Base-by-base conservation (phyloP, 140 eudicot genomes). In the Anethum foeniculum region DNA sequence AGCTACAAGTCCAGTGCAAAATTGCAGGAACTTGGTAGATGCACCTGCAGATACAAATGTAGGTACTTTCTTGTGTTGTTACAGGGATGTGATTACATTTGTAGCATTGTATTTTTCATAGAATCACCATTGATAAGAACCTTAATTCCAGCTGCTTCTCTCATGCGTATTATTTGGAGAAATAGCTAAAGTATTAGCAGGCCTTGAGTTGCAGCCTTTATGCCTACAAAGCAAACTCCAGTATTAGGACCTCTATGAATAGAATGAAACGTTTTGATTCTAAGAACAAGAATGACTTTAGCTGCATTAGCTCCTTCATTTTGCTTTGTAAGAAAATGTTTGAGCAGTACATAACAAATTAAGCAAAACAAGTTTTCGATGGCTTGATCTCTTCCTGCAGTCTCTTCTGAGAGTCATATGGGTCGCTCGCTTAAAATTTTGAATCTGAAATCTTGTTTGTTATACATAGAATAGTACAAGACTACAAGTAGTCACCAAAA, bases 161-260 rank as follows among this genome's bases (percentile, higher is more conserved):
- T 34, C 38, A 34, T 34, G 3, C 38, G 38, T 34, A 34, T 34
- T 34, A 34, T 34, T 1, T 34, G 38, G 38, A 34, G 43, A 39
- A 39, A 39, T 92, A 56, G 97, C 98, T 80, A 92, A 83, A 81
- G 98, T 52, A 94, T 82, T 81, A 92, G 86, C 72, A 92, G 87
- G 71, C 98, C 95, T 85, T 94, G 98, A 46, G 97, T 86, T 52
- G 92, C 82, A 83, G 93, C 97, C 79, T 92, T 94, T n/a, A 96
- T 89, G 41, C 98, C 98, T 47, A 97, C 98, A 89, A 94, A 94
- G 71, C 96, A 92, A 81, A 94, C 98, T 62, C 98, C 97, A 54
- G 90, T 97, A 82, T 97, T 95, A 80, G 98, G 86, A n/a, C 98
- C 98, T 88, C 90, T 97, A 82, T 97, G 96, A 83, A 94, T 92